Evolutionary conservation across 2,329 filamentous ascomycete genomes (phyloP).

Genomic region (Metarhizium rileyi): DNA sequence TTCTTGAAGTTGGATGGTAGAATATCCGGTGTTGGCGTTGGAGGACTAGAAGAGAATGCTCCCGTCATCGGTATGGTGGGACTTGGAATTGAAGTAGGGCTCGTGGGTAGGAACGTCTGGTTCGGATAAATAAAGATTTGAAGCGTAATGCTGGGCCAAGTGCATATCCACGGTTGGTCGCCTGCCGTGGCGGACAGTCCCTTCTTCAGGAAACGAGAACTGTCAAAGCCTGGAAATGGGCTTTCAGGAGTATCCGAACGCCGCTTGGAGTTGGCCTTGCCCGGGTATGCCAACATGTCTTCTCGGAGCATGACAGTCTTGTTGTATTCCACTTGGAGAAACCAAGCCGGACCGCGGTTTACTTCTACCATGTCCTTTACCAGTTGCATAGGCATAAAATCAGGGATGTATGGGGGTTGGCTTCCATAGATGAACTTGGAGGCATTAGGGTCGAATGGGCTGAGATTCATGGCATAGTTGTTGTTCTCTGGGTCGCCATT

Average conservation of each 20-base stretch:
- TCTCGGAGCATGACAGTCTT: slow-evolving; percentile 47
- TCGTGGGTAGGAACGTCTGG: slow-evolving; percentile 35
- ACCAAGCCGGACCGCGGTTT: slow-evolving; percentile 44
- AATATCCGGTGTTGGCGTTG: slow-evolving; percentile 2
- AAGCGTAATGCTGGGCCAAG: slow-evolving; percentile 44
- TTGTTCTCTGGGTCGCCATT: slow-evolving; percentile 16
- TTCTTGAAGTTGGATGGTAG: slow-evolving; percentile 14
- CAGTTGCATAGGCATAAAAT: slow-evolving; percentile 30
- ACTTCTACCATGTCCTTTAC: slow-evolving; percentile 42
- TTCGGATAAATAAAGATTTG: slow-evolving; percentile 48
- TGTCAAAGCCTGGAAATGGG: slow-evolving; percentile 13
- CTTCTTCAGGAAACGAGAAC: slow-evolving; percentile 15
- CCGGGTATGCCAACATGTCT: slow-evolving; percentile 18
- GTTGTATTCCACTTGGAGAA: slow-evolving; percentile 40
- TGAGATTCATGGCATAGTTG: slow-evolving; percentile 32
- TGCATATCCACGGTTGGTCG: slow-evolving; percentile 49
- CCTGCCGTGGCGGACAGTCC: slow-evolving; percentile 28
- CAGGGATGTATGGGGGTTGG: slow-evolving; percentile 36
- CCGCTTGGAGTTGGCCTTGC: slow-evolving; percentile 18
- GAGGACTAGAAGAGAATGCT: slow-evolving; percentile 8
- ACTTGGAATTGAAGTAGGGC: slow-evolving; percentile 5
- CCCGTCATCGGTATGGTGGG: slow-evolving; percentile 2
- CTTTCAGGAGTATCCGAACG: slow-evolving; percentile 11
- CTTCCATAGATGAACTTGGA: slow-evolving; percentile 41
- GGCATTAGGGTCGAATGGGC: slow-evolving; percentile 28